phyloP scores from a whole-genome alignment of 257 asterid genomes.

The Gentiana straminea region DNA sequence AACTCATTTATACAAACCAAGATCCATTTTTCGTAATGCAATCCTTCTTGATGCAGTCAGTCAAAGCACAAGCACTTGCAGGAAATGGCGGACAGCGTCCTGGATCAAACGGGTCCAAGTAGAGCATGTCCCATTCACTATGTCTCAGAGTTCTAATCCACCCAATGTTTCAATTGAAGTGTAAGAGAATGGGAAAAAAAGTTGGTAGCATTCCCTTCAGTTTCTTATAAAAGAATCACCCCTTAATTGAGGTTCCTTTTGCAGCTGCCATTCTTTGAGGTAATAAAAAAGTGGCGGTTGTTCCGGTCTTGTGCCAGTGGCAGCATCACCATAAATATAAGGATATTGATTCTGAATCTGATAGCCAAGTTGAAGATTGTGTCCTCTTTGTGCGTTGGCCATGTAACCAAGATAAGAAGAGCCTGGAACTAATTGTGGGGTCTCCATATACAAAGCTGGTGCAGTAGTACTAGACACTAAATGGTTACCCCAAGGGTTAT shows the following conservation, averaged over 20 bases:
- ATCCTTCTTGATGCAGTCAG: neutral
- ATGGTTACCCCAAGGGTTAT: conserved; percentile 70
- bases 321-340: conserved; percentile 41
- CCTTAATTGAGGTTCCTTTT: conserved; percentile 37
- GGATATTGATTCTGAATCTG: conserved; percentile 54
- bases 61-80: conserved; percentile 1
- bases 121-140: too few species aligned
- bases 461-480: conserved; percentile 19
- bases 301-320: conserved; percentile 36
- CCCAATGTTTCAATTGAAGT: neutral
- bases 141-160: too few species aligned
- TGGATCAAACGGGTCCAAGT: too few species aligned
- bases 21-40: neutral
- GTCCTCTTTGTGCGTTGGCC: conserved; percentile 30
- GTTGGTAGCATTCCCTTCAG: conserved; percentile 14
- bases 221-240: conserved; percentile 55
- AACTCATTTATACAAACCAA: neutral
- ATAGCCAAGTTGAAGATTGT: conserved; percentile 32
- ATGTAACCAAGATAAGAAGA: conserved; percentile 32
- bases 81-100: too few species aligned
- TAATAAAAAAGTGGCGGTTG: conserved; percentile 50
- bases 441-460: conserved; percentile 41
- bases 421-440: conserved; percentile 29
- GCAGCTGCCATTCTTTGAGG: conserved; percentile 65
- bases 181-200: too few species aligned